phyloP scores from a whole-genome alignment of 1,284 basidiomycete species.

The Ganoderma lucidum region DNA sequence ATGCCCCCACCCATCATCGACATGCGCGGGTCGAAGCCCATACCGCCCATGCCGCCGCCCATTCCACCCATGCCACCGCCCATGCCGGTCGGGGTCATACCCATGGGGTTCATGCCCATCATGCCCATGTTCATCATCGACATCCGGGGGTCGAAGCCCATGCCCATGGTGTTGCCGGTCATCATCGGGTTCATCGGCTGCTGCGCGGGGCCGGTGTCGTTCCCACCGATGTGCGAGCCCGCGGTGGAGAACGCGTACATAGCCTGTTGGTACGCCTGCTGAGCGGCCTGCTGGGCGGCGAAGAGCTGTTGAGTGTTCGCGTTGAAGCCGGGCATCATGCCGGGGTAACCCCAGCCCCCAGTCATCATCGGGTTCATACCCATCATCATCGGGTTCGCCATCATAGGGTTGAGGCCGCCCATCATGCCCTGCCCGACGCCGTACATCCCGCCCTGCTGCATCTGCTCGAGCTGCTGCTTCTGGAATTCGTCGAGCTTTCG shows the following conservation, averaged over 20 bases:
- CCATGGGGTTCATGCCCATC: conserved; percentile 42
- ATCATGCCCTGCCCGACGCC: conserved; percentile 52
- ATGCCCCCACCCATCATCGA: conserved; percentile 32
- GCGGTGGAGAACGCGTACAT: conserved; percentile 89
- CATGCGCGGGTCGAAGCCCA: conserved; percentile 18
- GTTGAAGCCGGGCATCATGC: conserved; percentile 70
- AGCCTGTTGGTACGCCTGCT: conserved; percentile 90
- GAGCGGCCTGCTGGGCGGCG: conserved; percentile 88
- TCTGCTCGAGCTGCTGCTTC: conserved; percentile 87
- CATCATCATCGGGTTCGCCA: conserved; percentile 62
- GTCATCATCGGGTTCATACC: conserved; percentile 58
- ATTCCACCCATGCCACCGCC: conserved; percentile 30
- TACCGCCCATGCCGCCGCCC: conserved; percentile 50
- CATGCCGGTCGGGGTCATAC: conserved; percentile 36
- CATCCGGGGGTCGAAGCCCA: conserved; percentile 56
- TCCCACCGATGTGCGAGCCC: conserved; percentile 76
- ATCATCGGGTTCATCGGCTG: conserved; percentile 60
- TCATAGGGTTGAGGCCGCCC: conserved; percentile 64
- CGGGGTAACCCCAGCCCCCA: conserved; percentile 58
- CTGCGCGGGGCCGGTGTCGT: conserved; percentile 44
- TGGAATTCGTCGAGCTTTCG: conserved; percentile 92
- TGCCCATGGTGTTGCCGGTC: conserved; percentile 53
- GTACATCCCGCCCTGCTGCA: conserved; percentile 80
- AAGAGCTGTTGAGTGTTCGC: conserved; percentile 85
- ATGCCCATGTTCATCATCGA: conserved; percentile 66